Percentiles rank a stretch among this genome's conserved stretches.
phyloP scores from a whole-genome alignment of 495 filamentous ascomycete genomes.

The Lepraria neglecta region DNA sequence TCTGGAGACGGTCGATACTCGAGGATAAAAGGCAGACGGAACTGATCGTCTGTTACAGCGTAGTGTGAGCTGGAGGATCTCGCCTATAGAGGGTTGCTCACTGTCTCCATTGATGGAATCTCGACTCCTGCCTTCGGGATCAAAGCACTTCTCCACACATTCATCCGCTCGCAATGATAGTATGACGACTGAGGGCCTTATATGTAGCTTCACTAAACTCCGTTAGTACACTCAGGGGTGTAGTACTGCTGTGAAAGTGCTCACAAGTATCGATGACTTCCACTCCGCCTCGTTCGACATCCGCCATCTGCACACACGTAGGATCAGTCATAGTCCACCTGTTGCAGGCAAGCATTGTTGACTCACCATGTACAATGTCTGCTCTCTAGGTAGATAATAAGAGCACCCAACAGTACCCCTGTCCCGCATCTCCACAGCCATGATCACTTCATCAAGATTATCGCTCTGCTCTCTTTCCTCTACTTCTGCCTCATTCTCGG shows the following conservation, averaged over 20 bases:
- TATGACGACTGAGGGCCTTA: slow-evolving; percentile 74
- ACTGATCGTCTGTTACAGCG: slow-evolving; percentile 32
- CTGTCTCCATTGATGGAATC: slow-evolving; percentile 29
- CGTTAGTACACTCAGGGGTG: slow-evolving; percentile 21
- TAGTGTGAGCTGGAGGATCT: slow-evolving; percentile 9
- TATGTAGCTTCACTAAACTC: slow-evolving; percentile 58
- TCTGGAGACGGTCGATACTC: slow-evolving; percentile 69
- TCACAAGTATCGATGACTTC: slow-evolving; percentile 64
- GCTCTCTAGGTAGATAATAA: slow-evolving; percentile 72
- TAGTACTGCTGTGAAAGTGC: slow-evolving; percentile 23
- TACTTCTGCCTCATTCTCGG: slow-evolving; percentile 24
- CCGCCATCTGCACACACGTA: slow-evolving; percentile 51
- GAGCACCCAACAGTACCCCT: slow-evolving; percentile 74
- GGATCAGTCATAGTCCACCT: not conserved
- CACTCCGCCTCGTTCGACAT: slow-evolving; percentile 62
- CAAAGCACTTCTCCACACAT: slow-evolving; percentile 28
- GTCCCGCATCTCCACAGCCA: slow-evolving; percentile 73
- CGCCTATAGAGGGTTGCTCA: slow-evolving; percentile 18
- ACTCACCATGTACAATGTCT: slow-evolving; percentile 56
- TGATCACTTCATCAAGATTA: slow-evolving; percentile 66
- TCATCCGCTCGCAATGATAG: slow-evolving; percentile 66
- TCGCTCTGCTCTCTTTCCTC: slow-evolving; percentile 48
- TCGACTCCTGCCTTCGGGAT: slow-evolving; percentile 21
- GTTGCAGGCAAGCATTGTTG: not conserved
- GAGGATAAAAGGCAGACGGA: slow-evolving; percentile 59